A percentile compares a stretch with the other conserved stretches of the same genome.
Conservation (phyloP, 768 basidiomycete genomes). For the Hericium rajendrae region DNA sequence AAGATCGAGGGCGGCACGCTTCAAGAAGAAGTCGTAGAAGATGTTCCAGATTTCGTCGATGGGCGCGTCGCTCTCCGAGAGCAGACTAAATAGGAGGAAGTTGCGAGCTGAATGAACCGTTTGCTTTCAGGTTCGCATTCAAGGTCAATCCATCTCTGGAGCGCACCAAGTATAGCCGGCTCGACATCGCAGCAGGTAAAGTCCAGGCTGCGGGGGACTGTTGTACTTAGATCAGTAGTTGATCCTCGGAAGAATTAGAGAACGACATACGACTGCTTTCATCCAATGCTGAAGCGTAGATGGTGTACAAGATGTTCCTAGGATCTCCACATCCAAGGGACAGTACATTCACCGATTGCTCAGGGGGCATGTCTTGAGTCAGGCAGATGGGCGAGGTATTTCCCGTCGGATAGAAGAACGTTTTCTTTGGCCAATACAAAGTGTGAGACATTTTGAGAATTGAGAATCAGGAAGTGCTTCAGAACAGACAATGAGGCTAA, state of each 20-base stretch:
- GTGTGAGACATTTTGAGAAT: slow-evolving; percentile 33
- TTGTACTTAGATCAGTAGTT: not conserved
- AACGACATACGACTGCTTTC: not conserved
- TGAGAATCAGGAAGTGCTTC: not conserved
- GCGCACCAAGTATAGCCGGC: slow-evolving; percentile 34
- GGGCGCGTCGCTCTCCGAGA: slow-evolving; percentile 23
- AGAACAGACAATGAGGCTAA: not conserved
- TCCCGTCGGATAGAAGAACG: slow-evolving; percentile 49
- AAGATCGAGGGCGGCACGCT: slow-evolving; percentile 23
- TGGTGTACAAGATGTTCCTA: slow-evolving; percentile 42
- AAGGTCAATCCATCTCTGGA: not conserved
- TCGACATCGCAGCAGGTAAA: slow-evolving; percentile 45
- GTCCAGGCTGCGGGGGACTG: slow-evolving; percentile 25
- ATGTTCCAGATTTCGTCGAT: slow-evolving; percentile 30
- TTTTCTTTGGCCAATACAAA: slow-evolving; percentile 32
- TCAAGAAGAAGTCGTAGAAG: slow-evolving; percentile 40
- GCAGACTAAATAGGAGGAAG: slow-evolving; percentile 34
- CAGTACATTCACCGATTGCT: slow-evolving; percentile 37
- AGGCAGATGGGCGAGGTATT: slow-evolving; percentile 47
- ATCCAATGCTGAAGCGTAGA: slow-evolving; percentile 20
- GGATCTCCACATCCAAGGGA: slow-evolving; percentile 52
- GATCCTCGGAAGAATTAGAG: not conserved
- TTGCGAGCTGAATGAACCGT: slow-evolving; percentile 32
- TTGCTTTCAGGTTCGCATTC: not conserved
- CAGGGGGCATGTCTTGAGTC: slow-evolving; percentile 37